Conservation (phyloP, 306 rosid species). For the Lablab purpureus region DNA sequence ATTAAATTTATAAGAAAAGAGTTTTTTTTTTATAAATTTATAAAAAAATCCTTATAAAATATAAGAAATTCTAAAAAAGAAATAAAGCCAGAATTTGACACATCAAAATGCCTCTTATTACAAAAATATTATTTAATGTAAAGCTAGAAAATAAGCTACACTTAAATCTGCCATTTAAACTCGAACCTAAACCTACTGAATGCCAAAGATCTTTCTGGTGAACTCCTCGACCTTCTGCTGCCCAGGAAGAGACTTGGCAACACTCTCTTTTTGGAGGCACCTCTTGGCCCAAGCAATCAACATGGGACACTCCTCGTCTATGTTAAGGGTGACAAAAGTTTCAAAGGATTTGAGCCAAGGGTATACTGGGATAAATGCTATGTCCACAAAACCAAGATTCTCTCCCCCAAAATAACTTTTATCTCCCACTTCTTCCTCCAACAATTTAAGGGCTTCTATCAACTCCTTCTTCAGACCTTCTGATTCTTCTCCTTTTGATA, state of each 20-base stretch:
- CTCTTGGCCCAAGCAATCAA: slow-evolving; percentile 56
- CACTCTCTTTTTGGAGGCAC: slow-evolving; percentile 51
- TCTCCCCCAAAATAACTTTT: slow-evolving; percentile 56
- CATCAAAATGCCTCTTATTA: too few relatives aligned
- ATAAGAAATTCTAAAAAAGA: too few relatives aligned
- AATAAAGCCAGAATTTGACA: too few relatives aligned
- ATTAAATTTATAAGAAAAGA: too few relatives aligned
- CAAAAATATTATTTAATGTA: too few relatives aligned
- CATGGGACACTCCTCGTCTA: slow-evolving; percentile 60
- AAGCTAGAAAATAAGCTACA: too few relatives aligned
- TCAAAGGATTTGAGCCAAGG: slow-evolving; percentile 49
- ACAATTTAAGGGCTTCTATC: slow-evolving; percentile 38
- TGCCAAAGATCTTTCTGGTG: too few relatives aligned
- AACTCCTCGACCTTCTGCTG: slow-evolving; percentile 42
- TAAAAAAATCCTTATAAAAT: too few relatives aligned
- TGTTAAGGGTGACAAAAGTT: slow-evolving; percentile 34
- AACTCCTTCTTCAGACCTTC: slow-evolving; percentile 51
- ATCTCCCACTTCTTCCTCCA: slow-evolving; percentile 48
- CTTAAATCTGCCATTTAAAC: too few relatives aligned
- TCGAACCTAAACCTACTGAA: too few relatives aligned
- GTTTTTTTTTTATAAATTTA: too few relatives aligned
- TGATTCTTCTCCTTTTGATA: slow-evolving; percentile 56
- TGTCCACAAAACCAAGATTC: slow-evolving; percentile 51
- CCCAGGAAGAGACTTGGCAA: slow-evolving; percentile 55
- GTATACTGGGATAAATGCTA: slow-evolving; percentile 50